A percentile compares a stretch with the other conserved stretches of the same genome.
These are phyloP conservation scores for Spergularia bocconei DNA, from an alignment of 148 eudicot genomes.

Conservation along the genomic window DNA sequence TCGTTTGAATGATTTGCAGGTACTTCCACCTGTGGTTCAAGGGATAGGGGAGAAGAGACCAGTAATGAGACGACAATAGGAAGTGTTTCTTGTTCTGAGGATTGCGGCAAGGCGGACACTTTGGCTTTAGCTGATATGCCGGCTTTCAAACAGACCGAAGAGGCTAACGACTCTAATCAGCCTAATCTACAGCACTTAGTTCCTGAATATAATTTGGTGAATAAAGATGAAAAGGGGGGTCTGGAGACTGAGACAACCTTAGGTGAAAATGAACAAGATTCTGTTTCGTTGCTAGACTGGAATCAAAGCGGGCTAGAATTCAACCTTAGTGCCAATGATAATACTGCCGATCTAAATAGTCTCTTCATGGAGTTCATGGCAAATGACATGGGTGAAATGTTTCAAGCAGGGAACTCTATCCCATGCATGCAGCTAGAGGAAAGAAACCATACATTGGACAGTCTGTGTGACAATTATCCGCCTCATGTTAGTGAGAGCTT, in stretches of 20 bases:
- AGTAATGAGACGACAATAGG: background rate
- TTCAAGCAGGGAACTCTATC: background rate
- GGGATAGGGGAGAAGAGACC: background rate
- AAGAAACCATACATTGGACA: background rate
- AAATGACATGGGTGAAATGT: slow-evolving; percentile 9
- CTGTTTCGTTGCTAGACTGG: background rate
- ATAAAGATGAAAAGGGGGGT: background rate
- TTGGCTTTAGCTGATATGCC: background rate
- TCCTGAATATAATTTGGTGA: background rate
- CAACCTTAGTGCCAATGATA: background rate
- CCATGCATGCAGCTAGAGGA: background rate
- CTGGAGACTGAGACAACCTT: slow-evolving; percentile 9
- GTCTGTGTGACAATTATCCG: background rate
- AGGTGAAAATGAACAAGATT: background rate
- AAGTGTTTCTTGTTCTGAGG: slow-evolving; percentile 4
- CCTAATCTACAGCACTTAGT: background rate
- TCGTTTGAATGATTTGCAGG: slow-evolving; percentile 4
- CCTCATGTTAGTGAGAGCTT: slow-evolving; percentile 23
- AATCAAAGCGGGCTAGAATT: background rate
- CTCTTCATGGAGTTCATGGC: background rate
- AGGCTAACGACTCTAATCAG: background rate
- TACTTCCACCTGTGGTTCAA: background rate
- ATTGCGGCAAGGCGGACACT: background rate
- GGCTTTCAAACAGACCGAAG: slow-evolving; percentile 5
- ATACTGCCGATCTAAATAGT: slow-evolving; percentile 4